Percentiles rank a stretch among this genome's conserved stretches.
These are phyloP conservation scores for Elaeis oleifera DNA, from an alignment of 202 grass and related monocot species.

Conservation along the genomic window DNA sequence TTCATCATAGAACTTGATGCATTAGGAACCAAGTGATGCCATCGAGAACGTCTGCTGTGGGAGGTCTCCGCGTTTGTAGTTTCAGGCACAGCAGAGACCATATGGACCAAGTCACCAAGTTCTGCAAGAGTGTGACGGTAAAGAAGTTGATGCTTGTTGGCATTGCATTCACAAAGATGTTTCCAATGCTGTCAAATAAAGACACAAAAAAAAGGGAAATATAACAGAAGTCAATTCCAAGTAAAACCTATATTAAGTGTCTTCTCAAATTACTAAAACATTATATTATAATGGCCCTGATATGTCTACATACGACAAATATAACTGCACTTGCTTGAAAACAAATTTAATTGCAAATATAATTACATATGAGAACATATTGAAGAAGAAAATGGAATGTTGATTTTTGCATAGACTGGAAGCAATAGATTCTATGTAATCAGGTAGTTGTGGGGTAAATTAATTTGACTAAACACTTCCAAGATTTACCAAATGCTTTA, in stretches of 20 bases:
- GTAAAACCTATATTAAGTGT: background rate
- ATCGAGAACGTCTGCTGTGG: background rate
- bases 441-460: too few species aligned
- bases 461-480: too few species aligned
- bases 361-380: too few species aligned
- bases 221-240: conserved; percentile 5
- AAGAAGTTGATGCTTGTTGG: conserved; percentile 63
- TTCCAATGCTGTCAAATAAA: conserved; percentile 66
- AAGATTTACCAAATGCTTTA: too few species aligned
- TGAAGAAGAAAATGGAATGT: too few species aligned
- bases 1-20: conserved; percentile 17
- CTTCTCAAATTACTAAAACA: conserved; percentile 2
- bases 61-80: background rate
- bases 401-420: too few species aligned
- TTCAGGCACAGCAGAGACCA: conserved; percentile 18
- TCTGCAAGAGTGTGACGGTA: conserved; percentile 92
- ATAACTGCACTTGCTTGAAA: too few species aligned
- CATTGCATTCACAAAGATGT: conserved; percentile 85
- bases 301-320: too few species aligned
- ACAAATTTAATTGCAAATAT: too few species aligned
- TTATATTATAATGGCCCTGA: too few species aligned
- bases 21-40: background rate
- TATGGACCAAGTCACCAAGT: conserved; percentile 56
- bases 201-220: conserved; percentile 9
- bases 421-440: too few species aligned